Evolutionary conservation across 108 stramenopile species (phyloP), one percentile per base, ranked within the genome.

Genomic region (Stephanodiscus triporus): DNA sequence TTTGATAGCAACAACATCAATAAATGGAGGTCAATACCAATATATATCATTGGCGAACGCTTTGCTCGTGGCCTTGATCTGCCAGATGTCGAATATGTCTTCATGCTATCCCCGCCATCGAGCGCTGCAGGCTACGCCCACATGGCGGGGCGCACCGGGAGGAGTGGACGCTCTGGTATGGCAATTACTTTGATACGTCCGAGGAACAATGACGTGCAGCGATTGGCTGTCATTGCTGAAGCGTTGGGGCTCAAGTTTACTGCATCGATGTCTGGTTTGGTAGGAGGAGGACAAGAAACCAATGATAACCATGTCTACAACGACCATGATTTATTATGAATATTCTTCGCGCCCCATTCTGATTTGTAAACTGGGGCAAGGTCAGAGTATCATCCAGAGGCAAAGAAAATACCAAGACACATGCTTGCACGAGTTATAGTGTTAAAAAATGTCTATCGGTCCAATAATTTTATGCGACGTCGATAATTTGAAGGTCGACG

Each of bases 51-150:
- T 43, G 84, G 82, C 22, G 86, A 89, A 78, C 84, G 82, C 30
- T 84, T 92, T 48, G 91, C 85, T 5, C 85, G 91, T 9, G 91
- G 91, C 23, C 51, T 92, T 34, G 91, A 92, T 75, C 67, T 92
- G 7, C 80, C 77, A 14, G 60, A 82, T 61, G 80, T 92, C 16
- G 72, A 74, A 40, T 86, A 86, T 57, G 91, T 92, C 4, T 65
- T 80, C 23, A 64, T 92, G 58, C 61, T 85, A 10, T 70, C 83
- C 0, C 84, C 84, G 16, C 91, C 91, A 40, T 85, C 85, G 0
- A 87, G 85, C 77, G 81, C 87, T 6, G 88, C 88, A 4, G 85
- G 81, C 6, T 92, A 92, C 64, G 69, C 87, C 7, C 91, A 92
- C 66, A 78, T 89, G 78, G 82, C 88, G 1, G 91, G 91, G 26